Conservation (phyloP, 768 basidiomycete species). For the Agrocybe praecox region DNA sequence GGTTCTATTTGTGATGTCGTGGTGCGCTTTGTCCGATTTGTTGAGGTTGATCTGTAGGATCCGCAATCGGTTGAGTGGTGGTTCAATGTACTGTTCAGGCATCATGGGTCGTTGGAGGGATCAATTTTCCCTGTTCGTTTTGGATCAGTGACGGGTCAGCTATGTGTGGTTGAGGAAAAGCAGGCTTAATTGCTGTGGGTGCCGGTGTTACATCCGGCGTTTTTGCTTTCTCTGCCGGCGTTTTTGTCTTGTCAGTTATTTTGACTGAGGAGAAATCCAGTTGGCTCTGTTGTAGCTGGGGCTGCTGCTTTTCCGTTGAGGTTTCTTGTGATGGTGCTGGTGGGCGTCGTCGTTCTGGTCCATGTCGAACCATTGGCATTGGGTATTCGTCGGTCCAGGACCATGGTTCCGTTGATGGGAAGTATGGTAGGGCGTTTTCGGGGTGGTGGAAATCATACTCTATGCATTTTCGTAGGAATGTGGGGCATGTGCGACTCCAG, state of each 20-base stretch:
- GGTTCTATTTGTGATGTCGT: constrained; percentile 13
- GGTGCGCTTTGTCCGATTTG: constrained; percentile 16
- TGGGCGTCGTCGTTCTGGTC: background rate
- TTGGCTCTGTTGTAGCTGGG: background rate
- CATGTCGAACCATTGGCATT: background rate
- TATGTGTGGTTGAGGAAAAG: background rate
- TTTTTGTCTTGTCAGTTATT: background rate
- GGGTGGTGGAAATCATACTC: background rate
- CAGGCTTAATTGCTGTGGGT: background rate
- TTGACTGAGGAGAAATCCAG: background rate
- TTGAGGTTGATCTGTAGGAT: constrained; percentile 18
- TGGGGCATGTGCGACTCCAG: constrained; percentile 2
- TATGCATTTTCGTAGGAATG: constrained; percentile 1
- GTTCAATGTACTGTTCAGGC: background rate
- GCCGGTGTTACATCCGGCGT: too few species aligned
- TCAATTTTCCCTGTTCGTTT: background rate
- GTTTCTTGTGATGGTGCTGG: background rate
- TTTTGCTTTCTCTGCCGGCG: background rate
- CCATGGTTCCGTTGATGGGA: background rate
- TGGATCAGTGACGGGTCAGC: background rate
- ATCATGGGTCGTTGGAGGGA: background rate
- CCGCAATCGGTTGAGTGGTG: background rate
- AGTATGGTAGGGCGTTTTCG: background rate
- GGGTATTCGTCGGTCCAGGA: background rate
- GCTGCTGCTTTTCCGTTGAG: background rate